Percentiles rank a stretch among this genome's conserved stretches.
These are phyloP conservation scores for Rhizomucor pusillus DNA, from an alignment of 371 early-diverging fungal genomes.

Conservation along the genomic window DNA sequence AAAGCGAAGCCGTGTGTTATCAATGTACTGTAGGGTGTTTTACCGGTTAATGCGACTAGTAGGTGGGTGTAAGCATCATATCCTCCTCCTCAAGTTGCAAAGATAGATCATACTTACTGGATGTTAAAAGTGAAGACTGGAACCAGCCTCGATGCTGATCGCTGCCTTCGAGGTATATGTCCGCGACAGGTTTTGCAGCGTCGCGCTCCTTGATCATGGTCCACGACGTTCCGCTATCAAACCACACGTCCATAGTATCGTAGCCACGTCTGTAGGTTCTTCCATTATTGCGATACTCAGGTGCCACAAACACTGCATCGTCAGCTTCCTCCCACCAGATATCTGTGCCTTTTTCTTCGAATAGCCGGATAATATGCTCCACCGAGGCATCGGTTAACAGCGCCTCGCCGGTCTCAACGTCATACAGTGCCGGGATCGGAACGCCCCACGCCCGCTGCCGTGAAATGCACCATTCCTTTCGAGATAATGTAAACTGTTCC, in stretches of 20 bases:
- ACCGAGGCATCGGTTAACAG: constrained; percentile 66
- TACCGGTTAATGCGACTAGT: constrained; percentile 69
- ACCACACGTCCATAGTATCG: constrained; percentile 97
- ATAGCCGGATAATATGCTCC: constrained; percentile 63
- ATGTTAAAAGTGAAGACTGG: constrained; percentile 90
- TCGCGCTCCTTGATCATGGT: constrained; percentile 51
- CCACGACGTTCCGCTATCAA: constrained; percentile 93
- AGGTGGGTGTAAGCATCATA: background rate
- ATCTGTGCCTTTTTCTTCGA: constrained; percentile 66
- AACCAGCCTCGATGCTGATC: constrained; percentile 99
- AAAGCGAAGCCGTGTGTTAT: constrained; percentile 93
- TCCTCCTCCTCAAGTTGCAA: background rate
- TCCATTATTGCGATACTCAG: constrained; percentile 57
- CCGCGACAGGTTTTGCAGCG: constrained; percentile 57
- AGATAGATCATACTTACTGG: constrained; percentile 33
- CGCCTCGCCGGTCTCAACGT: constrained; percentile 61
- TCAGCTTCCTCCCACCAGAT: constrained; percentile 80
- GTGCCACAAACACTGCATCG: constrained; percentile 67
- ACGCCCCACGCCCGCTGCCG: constrained; percentile 86
- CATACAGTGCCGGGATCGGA: constrained; percentile 81
- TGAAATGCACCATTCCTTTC: constrained; percentile 93
- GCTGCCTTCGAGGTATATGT: constrained; percentile 91
- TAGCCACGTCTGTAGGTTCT: constrained; percentile 58
- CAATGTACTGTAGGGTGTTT: constrained; percentile 80
- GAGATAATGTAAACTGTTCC: constrained; percentile 61